Evolutionary conservation across 2,329 filamentous ascomycete species (phyloP), one percentile per base, ranked within the genome.

Genomic region (Trichoderma semiorbis): DNA sequence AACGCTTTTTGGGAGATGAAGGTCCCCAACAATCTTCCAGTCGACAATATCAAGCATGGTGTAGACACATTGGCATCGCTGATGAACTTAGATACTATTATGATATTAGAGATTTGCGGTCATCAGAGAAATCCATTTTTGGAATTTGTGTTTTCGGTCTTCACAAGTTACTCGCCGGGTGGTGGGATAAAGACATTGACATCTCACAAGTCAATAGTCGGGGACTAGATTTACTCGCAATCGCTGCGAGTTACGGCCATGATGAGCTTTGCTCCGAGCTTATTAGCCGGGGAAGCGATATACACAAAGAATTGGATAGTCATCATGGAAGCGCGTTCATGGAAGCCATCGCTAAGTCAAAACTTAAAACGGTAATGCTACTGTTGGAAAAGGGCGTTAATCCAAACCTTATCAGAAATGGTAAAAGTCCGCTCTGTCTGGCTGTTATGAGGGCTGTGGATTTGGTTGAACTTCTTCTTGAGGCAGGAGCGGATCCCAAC

Each of bases 101-200:
- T n/a, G n/a, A n/a, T n/a, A n/a, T n/a, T n/a, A n/a, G n/a, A n/a
- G n/a, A n/a, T n/a, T n/a, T n/a, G n/a, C n/a, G n/a, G 61, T 58
- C 68, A 5, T n/a, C 18, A 3, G 43, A 63, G 2, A 63, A 63
- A 1, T 47, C 68, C 1, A 57, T 64, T 18, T 70, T 64, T 28
- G 47, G 32, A 0, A 57, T 70, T 12, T 70, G 60, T 30, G 43
- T 8, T 47, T 11, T 64, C 3, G 47, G 24, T 10, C 30, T 58
- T 18, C 24, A 57, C 12, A 34, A 43, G 39, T 11, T 64, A 11
- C 32, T 70, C 2, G 6, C 14, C 2, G 60, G 50, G 3, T 70
- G 68, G 58, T 70, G 68, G 60, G n/a, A 53, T 26, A 6, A 61
- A 30, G 32, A n/a, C 32, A 32, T 70, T 10, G 32, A 64, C 7